Evolutionary conservation across 1,284 basidiomycete genomes (phyloP).

Genomic region (Marasmius sp.): DNA sequence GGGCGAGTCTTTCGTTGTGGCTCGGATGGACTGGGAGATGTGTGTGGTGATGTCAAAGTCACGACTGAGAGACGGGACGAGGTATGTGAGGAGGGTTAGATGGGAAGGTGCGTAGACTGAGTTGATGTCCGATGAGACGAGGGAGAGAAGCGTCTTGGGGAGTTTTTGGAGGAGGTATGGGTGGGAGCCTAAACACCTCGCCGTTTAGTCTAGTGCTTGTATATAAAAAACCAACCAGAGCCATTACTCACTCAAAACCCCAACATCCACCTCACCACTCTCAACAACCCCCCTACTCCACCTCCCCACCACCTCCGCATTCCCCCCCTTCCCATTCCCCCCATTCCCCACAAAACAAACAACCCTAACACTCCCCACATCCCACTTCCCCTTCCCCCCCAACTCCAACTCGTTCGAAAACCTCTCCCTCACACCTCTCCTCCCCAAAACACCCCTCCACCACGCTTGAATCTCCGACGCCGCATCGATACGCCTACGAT

Average conservation of each 20-base stretch:
- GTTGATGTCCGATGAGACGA: not conserved
- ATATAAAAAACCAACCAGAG: no score
- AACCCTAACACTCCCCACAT: constrained; percentile 42
- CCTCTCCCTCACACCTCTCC: constrained; percentile 36
- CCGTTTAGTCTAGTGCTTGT: no score
- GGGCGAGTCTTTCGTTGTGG: no score
- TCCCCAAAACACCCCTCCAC: constrained; percentile 55
- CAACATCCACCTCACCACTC: constrained; percentile 6
- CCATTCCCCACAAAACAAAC: constrained; percentile 56
- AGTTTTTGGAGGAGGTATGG: not conserved
- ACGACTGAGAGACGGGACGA: no score
- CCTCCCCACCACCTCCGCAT: constrained; percentile 47
- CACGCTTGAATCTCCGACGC: constrained; percentile 66
- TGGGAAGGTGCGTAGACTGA: not conserved
- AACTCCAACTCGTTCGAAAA: constrained; percentile 47
- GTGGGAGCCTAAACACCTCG: not conserved
- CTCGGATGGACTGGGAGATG: no score
- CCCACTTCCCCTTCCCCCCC: constrained; percentile 45
- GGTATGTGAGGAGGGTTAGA: not conserved
- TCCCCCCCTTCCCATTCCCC: no score
- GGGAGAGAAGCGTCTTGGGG: not conserved
- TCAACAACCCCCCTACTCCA: constrained; percentile 51
- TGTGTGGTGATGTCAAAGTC: no score
- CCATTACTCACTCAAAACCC: not conserved
- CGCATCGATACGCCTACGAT: constrained; percentile 53